Conservation (phyloP, 225 moss, liverwort and hornwort species). For the Physcomitrellopsis africana region DNA sequence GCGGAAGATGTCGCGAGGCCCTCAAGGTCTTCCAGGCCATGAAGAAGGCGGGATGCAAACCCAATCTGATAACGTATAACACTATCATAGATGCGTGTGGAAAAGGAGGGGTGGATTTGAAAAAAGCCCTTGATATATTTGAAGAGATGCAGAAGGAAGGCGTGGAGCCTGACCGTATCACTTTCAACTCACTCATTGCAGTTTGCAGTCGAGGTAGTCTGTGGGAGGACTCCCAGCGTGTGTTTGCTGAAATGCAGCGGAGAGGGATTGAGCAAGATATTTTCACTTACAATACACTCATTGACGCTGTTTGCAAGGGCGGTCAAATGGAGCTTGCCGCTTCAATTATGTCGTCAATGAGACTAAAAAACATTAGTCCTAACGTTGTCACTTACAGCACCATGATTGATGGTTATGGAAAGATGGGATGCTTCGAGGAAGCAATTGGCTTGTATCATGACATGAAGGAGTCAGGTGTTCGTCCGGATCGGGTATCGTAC, state of each 20-base stretch:
- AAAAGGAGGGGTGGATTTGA: constrained; percentile 93
- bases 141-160: constrained; percentile 99
- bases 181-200: constrained; percentile 93
- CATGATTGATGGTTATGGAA: constrained; percentile 98
- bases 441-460: constrained; percentile 89
- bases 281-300: constrained; percentile 94
- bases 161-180: constrained; percentile 96
- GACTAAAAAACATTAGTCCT: constrained; percentile 72
- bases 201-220: constrained; percentile 95
- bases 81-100: constrained; percentile 98
- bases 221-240: constrained; percentile 94
- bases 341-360: constrained; percentile 86
- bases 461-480: constrained; percentile 93
- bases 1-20: constrained; percentile 94
- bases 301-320: constrained; percentile 93
- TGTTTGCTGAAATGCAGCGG: constrained; percentile 96
- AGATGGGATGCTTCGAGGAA: constrained; percentile 92
- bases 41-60: constrained; percentile 98
- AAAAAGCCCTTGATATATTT: constrained; percentile 88
- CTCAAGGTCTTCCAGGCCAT: constrained; percentile 91
- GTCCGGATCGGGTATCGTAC: constrained; percentile 91
- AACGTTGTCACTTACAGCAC: constrained; percentile 97
- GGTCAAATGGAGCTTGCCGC: constrained; percentile 98
- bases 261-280: constrained; percentile 98
- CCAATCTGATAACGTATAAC: constrained; percentile 93